phyloP scores from a whole-genome alignment of 1,284 basidiomycete genomes.

The Tausonia pullulans region DNA sequence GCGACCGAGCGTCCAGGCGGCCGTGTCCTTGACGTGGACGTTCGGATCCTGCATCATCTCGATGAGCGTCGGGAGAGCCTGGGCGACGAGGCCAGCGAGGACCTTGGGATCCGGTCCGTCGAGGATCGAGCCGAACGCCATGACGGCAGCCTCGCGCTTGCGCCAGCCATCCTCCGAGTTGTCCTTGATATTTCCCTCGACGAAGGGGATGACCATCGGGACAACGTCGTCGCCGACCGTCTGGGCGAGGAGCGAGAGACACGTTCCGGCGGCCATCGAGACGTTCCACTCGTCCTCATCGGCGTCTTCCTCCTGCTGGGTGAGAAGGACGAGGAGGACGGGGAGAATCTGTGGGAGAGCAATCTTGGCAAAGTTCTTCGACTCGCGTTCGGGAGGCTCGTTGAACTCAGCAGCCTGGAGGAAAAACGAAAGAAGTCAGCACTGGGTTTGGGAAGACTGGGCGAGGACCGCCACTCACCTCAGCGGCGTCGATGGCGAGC shows the following conservation, averaged over 20 bases:
- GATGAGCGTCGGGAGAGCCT: conserved; percentile 87
- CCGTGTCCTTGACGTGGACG: conserved; percentile 86
- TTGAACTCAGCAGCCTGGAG: conserved; percentile 74
- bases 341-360: conserved; percentile 91
- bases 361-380: conserved; percentile 84
- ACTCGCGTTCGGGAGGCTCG: conserved; percentile 77
- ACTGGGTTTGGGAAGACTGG: not conserved
- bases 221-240: conserved; percentile 89
- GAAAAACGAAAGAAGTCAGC: conserved; percentile 6
- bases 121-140: conserved; percentile 96
- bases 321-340: conserved; percentile 77
- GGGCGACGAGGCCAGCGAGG: conserved; percentile 81
- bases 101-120: conserved; percentile 84
- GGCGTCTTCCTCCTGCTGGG: conserved; percentile 89
- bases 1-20: conserved; percentile 92
- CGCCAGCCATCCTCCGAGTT: conserved; percentile 65
- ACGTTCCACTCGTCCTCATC: conserved; percentile 99
- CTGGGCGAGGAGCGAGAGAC: conserved; percentile 75
- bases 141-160: conserved; percentile 88
- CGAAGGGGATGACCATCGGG: conserved; percentile 88
- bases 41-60: conserved; percentile 85
- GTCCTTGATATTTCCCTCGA: conserved; percentile 87
- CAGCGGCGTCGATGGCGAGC: conserved; percentile 79
- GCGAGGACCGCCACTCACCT: conserved; percentile 43
- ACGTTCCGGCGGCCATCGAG: conserved; percentile 94